phyloP scores from a whole-genome alignment of 2,329 filamentous ascomycete species.

The Chaetomiaceae sp. region DNA sequence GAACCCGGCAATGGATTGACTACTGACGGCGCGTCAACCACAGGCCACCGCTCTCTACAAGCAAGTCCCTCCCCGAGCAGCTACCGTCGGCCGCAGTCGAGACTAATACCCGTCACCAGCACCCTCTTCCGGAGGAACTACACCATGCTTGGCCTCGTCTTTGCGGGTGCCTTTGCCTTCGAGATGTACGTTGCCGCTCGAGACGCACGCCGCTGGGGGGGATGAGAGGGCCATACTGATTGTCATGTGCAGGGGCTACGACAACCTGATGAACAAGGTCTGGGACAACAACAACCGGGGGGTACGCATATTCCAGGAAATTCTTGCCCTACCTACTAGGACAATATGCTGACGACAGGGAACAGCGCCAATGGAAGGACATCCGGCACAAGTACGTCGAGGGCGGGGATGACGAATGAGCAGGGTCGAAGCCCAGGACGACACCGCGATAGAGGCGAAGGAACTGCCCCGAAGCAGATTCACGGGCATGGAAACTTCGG shows the following conservation, averaged over 20 bases:
- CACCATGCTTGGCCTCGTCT: constrained; percentile 81
- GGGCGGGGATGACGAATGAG: constrained; percentile 62
- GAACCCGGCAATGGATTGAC: background rate
- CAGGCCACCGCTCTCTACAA: constrained; percentile 52
- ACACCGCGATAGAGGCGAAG: constrained; percentile 1
- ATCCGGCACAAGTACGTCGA: constrained; percentile 86
- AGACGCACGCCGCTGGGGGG: constrained; percentile 10
- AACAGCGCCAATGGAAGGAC: constrained; percentile 98
- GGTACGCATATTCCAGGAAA: constrained; percentile 46
- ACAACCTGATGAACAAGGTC: constrained; percentile 73
- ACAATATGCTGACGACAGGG: constrained; percentile 29
- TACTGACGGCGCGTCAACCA: constrained; percentile 17
- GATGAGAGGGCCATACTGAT: constrained; percentile 16
- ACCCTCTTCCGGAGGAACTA: constrained; percentile 80
- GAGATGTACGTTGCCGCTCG: constrained; percentile 68
- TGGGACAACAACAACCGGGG: constrained; percentile 92
- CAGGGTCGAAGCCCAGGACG: constrained; percentile 18
- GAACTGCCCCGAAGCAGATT: constrained; percentile 1
- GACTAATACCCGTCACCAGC: constrained; percentile 46
- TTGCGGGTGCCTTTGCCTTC: constrained; percentile 81
- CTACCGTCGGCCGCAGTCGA: constrained; percentile 2
- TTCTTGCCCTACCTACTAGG: background rate
- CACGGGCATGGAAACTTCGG: constrained; percentile 7
- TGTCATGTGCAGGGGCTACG: constrained; percentile 62
- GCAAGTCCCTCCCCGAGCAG: constrained; percentile 38